Conservation (phyloP, 2,329 filamentous ascomycete species). For the Dissoconium aciculare region DNA sequence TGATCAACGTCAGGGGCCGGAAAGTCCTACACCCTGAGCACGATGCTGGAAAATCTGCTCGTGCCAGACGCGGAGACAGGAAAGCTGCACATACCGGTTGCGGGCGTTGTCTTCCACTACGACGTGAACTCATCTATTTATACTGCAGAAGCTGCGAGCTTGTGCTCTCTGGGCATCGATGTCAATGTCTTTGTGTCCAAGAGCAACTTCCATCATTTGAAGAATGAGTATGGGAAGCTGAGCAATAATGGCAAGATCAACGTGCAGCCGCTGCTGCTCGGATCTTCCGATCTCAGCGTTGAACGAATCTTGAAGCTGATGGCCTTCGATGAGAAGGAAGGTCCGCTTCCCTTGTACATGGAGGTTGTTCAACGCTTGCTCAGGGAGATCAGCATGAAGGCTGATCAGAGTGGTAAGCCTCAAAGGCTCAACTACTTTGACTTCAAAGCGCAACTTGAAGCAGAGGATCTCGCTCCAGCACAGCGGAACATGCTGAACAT, state of each 20-base stretch:
- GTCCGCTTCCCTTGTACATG: conserved; percentile 39
- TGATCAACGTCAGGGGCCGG: conserved; percentile 25
- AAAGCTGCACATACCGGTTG: conserved; percentile 37
- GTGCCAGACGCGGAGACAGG: conserved; percentile 30
- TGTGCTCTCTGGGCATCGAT: conserved; percentile 34
- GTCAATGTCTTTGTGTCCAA: conserved; percentile 40
- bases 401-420: conserved; percentile 3
- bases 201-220: conserved; percentile 34
- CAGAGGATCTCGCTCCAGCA: conserved; percentile 28
- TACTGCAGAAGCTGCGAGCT: conserved; percentile 40
- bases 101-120: conserved; percentile 46
- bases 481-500: conserved; percentile 45
- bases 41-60: conserved; percentile 46
- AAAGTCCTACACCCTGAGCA: conserved; percentile 46
- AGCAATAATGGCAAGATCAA: neutral
- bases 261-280: conserved; percentile 15
- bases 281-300: conserved; percentile 33
- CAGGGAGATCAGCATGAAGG: conserved; percentile 38
- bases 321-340: conserved; percentile 31
- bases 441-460: conserved; percentile 30
- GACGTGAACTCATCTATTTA: conserved; percentile 36
- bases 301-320: conserved; percentile 41
- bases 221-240: conserved; percentile 27
- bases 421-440: conserved; percentile 36
- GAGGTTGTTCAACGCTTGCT: conserved; percentile 42